Percentiles rank a stretch among this genome's conserved stretches.
Conservation (phyloP, 805 yeast species). For the Ogataea kodamae region DNA sequence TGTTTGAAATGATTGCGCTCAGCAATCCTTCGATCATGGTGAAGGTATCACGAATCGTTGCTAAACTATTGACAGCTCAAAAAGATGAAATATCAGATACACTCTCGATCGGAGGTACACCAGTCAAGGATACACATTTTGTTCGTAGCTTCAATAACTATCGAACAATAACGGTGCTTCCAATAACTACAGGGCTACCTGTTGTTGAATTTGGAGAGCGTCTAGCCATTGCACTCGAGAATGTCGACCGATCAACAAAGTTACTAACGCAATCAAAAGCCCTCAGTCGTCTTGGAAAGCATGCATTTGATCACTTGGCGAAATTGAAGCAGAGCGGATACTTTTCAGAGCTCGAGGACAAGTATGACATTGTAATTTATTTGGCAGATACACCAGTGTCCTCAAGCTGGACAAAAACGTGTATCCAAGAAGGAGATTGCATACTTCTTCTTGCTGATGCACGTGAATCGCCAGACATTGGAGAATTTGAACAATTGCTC, state of each 20-base stretch:
- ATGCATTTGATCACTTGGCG: slow-evolving; percentile 89
- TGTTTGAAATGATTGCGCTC: slow-evolving; percentile 80
- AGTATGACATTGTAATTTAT: slow-evolving; percentile 82
- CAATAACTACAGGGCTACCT: slow-evolving; percentile 78
- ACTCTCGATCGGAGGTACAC: slow-evolving; percentile 23
- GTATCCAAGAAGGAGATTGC: slow-evolving; percentile 94
- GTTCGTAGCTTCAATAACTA: slow-evolving; percentile 46
- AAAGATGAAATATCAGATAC: slow-evolving; percentile 14
- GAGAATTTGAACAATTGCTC: slow-evolving; percentile 80
- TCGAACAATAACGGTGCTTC: slow-evolving; percentile 81
- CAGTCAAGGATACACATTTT: slow-evolving; percentile 31
- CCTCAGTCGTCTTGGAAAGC: slow-evolving; percentile 75
- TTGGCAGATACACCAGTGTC: slow-evolving; percentile 81
- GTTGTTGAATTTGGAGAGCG: slow-evolving; percentile 79
- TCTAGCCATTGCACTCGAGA: slow-evolving; percentile 65
- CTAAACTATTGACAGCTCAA: slow-evolving; percentile 42
- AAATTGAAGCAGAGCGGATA: slow-evolving; percentile 83
- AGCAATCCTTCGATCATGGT: slow-evolving; percentile 89
- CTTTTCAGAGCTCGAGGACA: slow-evolving; percentile 87
- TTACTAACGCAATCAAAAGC: slow-evolving; percentile 82
- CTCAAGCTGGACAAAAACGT: slow-evolving; percentile 88
- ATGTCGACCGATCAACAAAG: slow-evolving; percentile 69
- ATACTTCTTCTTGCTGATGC: slow-evolving; percentile 88
- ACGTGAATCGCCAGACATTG: slow-evolving; percentile 61
- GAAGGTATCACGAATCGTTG: slow-evolving; percentile 83